A percentile compares a stretch with the other conserved stretches of the same genome.
Evolutionary conservation across 2,329 filamentous ascomycete species (phyloP).

Genomic region (Hymenoscyphus scutula): DNA sequence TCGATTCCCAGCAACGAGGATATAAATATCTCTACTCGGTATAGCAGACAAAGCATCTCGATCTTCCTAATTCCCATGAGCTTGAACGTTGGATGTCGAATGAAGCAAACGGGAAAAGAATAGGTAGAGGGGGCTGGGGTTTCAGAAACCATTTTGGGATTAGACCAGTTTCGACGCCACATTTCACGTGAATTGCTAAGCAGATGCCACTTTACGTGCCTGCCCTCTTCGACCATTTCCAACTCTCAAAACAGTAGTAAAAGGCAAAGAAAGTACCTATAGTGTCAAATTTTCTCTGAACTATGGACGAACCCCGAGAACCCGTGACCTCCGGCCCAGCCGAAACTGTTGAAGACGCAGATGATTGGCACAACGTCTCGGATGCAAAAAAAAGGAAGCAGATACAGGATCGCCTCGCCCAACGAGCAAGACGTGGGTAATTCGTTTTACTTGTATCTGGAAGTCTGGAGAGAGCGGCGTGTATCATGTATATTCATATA

Average conservation of each 20-base stretch:
- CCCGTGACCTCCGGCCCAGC: not conserved
- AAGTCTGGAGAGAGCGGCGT: not conserved
- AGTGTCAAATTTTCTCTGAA: not conserved
- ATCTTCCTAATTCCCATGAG: not conserved
- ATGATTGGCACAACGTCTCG: constrained; percentile 19
- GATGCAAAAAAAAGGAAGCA: constrained; percentile 25
- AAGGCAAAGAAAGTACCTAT: too few species aligned
- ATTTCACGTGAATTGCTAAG: not conserved
- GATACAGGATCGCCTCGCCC: constrained; percentile 27
- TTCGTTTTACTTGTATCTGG: not conserved
- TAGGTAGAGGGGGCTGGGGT: not conserved
- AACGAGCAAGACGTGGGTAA: constrained; percentile 26
- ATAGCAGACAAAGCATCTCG: not conserved
- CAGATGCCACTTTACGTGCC: not conserved
- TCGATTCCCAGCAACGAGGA: too few species aligned
- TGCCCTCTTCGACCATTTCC: not conserved
- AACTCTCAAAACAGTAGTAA: not conserved
- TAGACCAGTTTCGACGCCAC: not conserved
- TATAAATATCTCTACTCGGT: not conserved
- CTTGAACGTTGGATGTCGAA: not conserved
- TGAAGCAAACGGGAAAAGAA: not conserved
- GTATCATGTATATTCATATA: not conserved
- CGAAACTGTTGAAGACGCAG: constrained; percentile 3
- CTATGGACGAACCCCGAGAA: not conserved
- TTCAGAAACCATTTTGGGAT: not conserved